Conservation (phyloP, 495 filamentous ascomycete genomes). For the Podospora didyma region DNA sequence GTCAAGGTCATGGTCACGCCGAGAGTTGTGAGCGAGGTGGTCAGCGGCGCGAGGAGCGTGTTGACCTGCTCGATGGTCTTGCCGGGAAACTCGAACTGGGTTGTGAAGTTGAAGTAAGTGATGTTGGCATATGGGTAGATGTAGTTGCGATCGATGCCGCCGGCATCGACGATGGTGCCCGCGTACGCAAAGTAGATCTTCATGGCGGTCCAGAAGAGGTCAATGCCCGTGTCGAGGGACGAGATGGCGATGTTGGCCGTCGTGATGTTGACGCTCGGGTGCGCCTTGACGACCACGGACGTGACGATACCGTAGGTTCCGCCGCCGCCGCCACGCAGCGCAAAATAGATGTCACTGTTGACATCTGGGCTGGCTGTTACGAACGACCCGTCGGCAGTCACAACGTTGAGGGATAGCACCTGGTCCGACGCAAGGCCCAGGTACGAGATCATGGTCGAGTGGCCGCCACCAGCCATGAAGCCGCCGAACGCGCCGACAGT, state of each 20-base stretch:
- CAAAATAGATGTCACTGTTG: constrained; percentile 51
- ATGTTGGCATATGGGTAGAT: too few relatives aligned
- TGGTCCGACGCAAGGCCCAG: constrained; percentile 61
- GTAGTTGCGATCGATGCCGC: too few relatives aligned
- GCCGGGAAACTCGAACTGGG: too few relatives aligned
- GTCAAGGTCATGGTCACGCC: neutral
- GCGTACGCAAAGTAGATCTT: too few relatives aligned
- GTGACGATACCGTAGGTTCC: constrained; percentile 48
- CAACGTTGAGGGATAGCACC: constrained; percentile 53
- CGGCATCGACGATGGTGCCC: too few relatives aligned
- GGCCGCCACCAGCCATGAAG: constrained; percentile 58
- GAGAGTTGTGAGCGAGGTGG: neutral
- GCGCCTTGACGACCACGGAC: constrained; percentile 11
- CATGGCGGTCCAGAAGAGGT: too few relatives aligned
- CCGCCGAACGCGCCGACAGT: constrained; percentile 40
- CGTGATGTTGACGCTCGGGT: too few relatives aligned
- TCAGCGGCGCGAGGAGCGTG: neutral
- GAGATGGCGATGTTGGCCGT: too few relatives aligned
- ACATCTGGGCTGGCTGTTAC: constrained; percentile 44
- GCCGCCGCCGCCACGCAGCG: constrained; percentile 29
- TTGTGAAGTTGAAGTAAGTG: too few relatives aligned
- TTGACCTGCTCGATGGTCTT: constrained; percentile 14
- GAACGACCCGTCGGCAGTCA: constrained; percentile 51
- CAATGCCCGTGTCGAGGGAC: too few relatives aligned
- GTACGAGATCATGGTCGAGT: constrained; percentile 45